phyloP scores from a whole-genome alignment of 768 basidiomycete species.

The Strobilomyces dryophilus region DNA sequence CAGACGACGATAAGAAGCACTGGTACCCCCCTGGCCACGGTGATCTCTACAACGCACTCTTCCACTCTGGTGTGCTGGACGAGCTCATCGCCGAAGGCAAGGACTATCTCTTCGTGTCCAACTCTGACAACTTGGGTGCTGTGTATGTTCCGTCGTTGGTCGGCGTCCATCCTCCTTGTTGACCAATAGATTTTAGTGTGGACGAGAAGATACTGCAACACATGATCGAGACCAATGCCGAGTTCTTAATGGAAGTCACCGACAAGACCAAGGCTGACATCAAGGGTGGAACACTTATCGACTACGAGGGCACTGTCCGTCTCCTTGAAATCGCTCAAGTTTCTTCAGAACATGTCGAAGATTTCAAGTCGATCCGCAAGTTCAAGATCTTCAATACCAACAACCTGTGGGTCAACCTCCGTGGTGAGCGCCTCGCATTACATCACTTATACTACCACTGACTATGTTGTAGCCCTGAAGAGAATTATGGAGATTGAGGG shows the following conservation, averaged over 20 bases:
- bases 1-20: conserved; percentile 58
- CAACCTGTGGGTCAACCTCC: conserved; percentile 56
- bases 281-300: conserved; percentile 68
- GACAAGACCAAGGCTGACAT: conserved; percentile 83
- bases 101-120: conserved; percentile 76
- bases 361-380: conserved; percentile 71
- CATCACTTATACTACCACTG: background rate
- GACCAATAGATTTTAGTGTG: conserved; percentile 38
- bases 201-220: conserved; percentile 63
- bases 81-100: conserved; percentile 67
- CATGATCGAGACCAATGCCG: conserved; percentile 61
- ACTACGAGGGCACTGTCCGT: conserved; percentile 62
- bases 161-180: background rate
- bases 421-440: conserved; percentile 27
- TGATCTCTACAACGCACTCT: conserved; percentile 67
- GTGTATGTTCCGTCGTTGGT: conserved; percentile 35
- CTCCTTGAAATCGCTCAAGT: conserved; percentile 78
- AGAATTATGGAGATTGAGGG: conserved; percentile 63
- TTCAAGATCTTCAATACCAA: conserved; percentile 83
- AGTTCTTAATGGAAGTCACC: conserved; percentile 75
- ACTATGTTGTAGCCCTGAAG: conserved; percentile 52
- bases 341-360: conserved; percentile 65
- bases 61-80: conserved; percentile 70
- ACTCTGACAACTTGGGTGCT: conserved; percentile 73
- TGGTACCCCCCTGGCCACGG: conserved; percentile 82